Evolutionary conservation across 306 rosid species (phyloP).

Genomic region (Medicago truncatula): DNA sequence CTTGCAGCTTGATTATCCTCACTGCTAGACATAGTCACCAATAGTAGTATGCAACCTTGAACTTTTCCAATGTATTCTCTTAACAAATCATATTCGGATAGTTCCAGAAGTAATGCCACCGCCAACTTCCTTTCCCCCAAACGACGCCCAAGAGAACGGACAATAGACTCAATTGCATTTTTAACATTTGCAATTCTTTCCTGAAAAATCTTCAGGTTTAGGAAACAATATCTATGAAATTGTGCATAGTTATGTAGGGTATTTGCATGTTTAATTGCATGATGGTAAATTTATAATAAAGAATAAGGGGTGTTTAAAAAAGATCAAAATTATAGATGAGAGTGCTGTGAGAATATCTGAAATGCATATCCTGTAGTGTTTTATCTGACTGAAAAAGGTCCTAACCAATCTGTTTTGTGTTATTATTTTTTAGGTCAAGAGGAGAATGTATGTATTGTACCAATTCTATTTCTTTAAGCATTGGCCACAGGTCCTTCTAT

Average conservation of each 20-base stretch:
- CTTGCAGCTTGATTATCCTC: constrained; percentile 61
- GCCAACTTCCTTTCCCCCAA: constrained; percentile 65
- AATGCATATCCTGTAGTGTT: neutral
- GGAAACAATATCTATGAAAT: neutral
- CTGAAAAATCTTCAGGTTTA: constrained; percentile 42
- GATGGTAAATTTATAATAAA: neutral
- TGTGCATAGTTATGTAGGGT: neutral
- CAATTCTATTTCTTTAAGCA: neutral
- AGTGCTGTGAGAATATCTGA: neutral
- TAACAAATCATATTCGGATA: constrained; percentile 47
- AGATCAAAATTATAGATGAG: neutral
- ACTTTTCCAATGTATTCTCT: constrained; percentile 55
- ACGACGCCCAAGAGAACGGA: constrained; percentile 69
- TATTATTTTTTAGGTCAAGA: neutral
- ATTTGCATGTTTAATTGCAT: neutral
- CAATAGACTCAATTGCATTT: constrained; percentile 63
- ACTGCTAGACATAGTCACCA: constrained; percentile 58
- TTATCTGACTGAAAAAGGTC: neutral
- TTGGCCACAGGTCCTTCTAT: neutral
- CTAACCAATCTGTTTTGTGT: neutral
- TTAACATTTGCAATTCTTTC: constrained; percentile 56
- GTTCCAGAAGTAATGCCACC: constrained; percentile 63
- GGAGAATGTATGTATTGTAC: neutral
- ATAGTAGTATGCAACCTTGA: constrained; percentile 77
- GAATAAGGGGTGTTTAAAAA: neutral